phyloP scores from a whole-genome alignment of 371 early-diverging fungal species.

The Batkoa obscura region DNA sequence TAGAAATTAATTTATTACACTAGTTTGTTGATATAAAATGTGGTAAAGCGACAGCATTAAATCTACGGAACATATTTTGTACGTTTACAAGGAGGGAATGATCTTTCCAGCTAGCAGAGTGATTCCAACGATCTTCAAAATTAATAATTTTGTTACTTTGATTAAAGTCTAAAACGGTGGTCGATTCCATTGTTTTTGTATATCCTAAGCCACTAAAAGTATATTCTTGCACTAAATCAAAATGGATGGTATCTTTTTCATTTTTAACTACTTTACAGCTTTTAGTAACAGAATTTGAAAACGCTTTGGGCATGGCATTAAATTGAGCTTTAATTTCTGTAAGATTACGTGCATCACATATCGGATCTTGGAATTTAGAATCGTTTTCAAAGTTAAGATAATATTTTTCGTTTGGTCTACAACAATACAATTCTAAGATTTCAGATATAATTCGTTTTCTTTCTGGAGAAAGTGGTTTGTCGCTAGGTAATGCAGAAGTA shows the following conservation, averaged over 20 bases:
- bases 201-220: neutral
- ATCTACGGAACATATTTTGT: too few species aligned
- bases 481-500: neutral
- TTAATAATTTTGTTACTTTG: neutral
- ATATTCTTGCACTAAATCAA: neutral
- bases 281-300: neutral
- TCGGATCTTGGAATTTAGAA: neutral
- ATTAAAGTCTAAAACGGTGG: neutral
- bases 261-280: neutral
- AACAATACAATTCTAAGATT: neutral
- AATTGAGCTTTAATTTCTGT: neutral
- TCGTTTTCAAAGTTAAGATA: neutral
- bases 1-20: too few species aligned
- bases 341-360: constrained; percentile 1
- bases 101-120: neutral
- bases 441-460: neutral
- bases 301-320: neutral
- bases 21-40: too few species aligned
- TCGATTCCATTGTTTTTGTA: neutral
- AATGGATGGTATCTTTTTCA: neutral
- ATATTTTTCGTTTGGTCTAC: neutral
- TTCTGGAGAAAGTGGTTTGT: neutral
- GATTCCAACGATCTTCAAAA: constrained; percentile 1
- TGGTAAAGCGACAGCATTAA: too few species aligned
- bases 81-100: neutral